phyloP scores from a whole-genome alignment of 306 rosid genomes.

The Vachellia pachyceras region DNA sequence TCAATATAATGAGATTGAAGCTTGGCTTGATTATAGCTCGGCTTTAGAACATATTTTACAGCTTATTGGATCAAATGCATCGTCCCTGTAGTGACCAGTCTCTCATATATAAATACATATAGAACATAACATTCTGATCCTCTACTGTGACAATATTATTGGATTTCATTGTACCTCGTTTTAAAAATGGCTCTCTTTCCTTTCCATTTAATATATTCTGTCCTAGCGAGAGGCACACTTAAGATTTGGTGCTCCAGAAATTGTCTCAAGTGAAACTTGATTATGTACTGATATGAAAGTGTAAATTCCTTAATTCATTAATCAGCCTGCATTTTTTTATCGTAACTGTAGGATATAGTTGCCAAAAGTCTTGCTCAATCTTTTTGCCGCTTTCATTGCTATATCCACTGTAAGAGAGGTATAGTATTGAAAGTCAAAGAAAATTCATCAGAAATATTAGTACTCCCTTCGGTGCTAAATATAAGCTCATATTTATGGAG shows the following conservation, averaged over 20 bases:
- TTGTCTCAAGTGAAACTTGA: background rate
- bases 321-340: background rate
- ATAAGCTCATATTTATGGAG: no score
- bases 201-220: background rate
- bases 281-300: constrained; percentile 5
- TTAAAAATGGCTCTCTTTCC: background rate
- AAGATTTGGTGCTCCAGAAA: background rate
- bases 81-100: no score
- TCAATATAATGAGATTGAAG: background rate
- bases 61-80: background rate
- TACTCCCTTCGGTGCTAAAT: no score
- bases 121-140: background rate
- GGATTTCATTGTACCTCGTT: background rate
- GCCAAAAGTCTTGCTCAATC: background rate
- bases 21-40: background rate
- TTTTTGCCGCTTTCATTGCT: background rate
- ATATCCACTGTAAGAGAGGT: background rate
- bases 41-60: background rate
- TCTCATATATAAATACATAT: background rate
- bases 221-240: background rate
- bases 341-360: background rate
- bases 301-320: constrained; percentile 10
- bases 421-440: background rate
- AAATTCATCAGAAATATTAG: background rate
- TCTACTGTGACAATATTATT: background rate